A percentile compares a stretch with the other conserved stretches of the same genome.
Evolutionary conservation across 305 asterid genomes (phyloP).

Genomic region (Lippia alba): DNA sequence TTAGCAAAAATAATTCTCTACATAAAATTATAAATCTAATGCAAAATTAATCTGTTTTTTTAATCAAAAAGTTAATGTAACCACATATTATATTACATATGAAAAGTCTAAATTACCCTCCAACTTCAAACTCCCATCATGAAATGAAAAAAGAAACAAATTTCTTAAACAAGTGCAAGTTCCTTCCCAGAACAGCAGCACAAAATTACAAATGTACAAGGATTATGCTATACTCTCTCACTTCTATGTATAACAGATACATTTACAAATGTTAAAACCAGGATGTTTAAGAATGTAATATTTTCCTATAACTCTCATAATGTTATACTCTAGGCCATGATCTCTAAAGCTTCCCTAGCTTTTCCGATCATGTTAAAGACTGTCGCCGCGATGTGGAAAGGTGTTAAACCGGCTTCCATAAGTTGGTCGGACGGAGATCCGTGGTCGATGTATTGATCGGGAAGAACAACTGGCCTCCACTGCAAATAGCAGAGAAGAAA

Average conservation of each 20-base stretch:
- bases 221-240: neutral
- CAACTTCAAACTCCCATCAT: neutral
- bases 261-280: neutral
- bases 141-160: neutral
- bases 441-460: conserved; percentile 89
- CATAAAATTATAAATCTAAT: neutral
- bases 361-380: conserved; percentile 76
- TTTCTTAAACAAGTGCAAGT: neutral
- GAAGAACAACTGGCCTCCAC: conserved; percentile 99
- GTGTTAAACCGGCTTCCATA: conserved; percentile 75
- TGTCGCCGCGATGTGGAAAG: conserved; percentile 78
- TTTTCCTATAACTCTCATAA: conserved; percentile 6
- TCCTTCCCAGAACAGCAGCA: neutral
- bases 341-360: conserved; percentile 74
- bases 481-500: conserved; percentile 32
- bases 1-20: too few relatives aligned
- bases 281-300: neutral
- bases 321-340: conserved; percentile 50
- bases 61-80: too few relatives aligned
- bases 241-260: neutral
- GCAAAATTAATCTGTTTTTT: neutral
- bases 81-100: neutral
- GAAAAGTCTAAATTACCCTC: neutral
- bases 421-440: conserved; percentile 84
- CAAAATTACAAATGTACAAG: neutral